A percentile compares a stretch with the other conserved stretches of the same genome.
These are phyloP conservation scores for Diutina ranongensis DNA, from an alignment of 1,139 yeast genomes.

Conservation along the genomic window DNA sequence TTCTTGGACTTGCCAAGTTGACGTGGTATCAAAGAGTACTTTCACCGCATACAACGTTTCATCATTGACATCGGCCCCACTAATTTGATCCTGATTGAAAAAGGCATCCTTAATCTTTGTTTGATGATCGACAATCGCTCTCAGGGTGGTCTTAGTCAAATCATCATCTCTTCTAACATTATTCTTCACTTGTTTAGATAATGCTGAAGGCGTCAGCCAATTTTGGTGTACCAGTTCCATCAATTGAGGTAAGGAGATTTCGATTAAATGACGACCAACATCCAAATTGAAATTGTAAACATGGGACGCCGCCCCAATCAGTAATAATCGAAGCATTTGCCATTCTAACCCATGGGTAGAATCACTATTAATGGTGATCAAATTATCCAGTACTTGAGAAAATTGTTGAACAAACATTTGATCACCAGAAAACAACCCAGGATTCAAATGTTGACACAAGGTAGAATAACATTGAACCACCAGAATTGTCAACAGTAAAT, in stretches of 20 bases:
- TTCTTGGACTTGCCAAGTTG: slow-evolving; percentile 35
- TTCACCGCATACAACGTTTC: slow-evolving; percentile 34
- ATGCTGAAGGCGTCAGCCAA: neutral
- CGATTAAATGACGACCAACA: slow-evolving; percentile 25
- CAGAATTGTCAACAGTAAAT: slow-evolving; percentile 44
- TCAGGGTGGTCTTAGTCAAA: slow-evolving; percentile 12
- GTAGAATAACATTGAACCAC: slow-evolving; percentile 40
- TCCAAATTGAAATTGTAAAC: slow-evolving; percentile 28
- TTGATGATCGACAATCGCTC: slow-evolving; percentile 8
- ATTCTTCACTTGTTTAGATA: neutral
- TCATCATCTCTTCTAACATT: neutral
- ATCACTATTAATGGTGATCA: slow-evolving; percentile 19
- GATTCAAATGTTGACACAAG: slow-evolving; percentile 57
- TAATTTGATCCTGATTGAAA: slow-evolving; percentile 20
- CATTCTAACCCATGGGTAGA: slow-evolving; percentile 34
- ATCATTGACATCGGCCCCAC: slow-evolving; percentile 20
- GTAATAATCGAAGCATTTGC: slow-evolving; percentile 24
- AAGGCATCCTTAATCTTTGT: slow-evolving; percentile 18
- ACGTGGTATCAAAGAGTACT: slow-evolving; percentile 38
- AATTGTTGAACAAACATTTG: slow-evolving; percentile 44
- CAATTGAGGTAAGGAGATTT: slow-evolving; percentile 30
- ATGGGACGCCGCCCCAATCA: slow-evolving; percentile 32
- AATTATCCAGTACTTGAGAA: slow-evolving; percentile 25
- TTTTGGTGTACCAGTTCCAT: slow-evolving; percentile 18
- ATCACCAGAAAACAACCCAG: slow-evolving; percentile 65